Base-by-base conservation (phyloP, 441 rosid species). In the Dalechampia spathulata region DNA sequence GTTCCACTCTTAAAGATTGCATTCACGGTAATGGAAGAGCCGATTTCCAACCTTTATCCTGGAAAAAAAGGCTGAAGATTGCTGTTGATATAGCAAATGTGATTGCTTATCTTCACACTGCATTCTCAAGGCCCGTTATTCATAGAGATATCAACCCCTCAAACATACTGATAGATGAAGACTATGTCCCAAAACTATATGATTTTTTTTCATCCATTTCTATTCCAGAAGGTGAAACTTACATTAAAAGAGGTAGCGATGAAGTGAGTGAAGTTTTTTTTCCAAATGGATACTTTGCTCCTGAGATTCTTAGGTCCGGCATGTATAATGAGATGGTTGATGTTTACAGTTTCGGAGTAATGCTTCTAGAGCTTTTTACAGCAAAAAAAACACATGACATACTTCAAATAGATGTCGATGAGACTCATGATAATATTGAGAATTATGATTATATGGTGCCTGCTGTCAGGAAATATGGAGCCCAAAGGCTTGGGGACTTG, bases 61-160 rank as follows among this genome's bases (percentile, higher is more conserved):
- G 57, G 62, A 54, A 41, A 38, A 27, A 2, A 0, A 55, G 66
- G 50, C 7, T 45, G 17, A 70, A 60, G 22, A 54, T 64, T 15
- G 65, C 61, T 13, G 15, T 45, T 53, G 62, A 65, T 20, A 27
- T 74, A 6, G 80, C 76, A 0, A 57, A 50, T 36, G 62, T 55
- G 0, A 47, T 79, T 41, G 52, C 69, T 15, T 75, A 72, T 57
- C 76, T 75, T 4, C 85, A 77, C 55, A 62, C 57, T 23, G 73
- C 72, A 25, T 72, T 79, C 21, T 36, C 73, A 2, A 66, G 50
- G 30, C 77, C 75, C 2, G 41, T 79, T 34, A 22, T 82, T 23
- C 75, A 70, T 16, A n/a, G 52, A 9, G 16, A 36, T 34, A 21
- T 57, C 4, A 45, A 0, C 7, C 12, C 22, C 5, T 0, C 6